These are phyloP conservation scores for Prosopis cineraria DNA, from an alignment of 306 rosid species.

Conservation along the genomic window DNA sequence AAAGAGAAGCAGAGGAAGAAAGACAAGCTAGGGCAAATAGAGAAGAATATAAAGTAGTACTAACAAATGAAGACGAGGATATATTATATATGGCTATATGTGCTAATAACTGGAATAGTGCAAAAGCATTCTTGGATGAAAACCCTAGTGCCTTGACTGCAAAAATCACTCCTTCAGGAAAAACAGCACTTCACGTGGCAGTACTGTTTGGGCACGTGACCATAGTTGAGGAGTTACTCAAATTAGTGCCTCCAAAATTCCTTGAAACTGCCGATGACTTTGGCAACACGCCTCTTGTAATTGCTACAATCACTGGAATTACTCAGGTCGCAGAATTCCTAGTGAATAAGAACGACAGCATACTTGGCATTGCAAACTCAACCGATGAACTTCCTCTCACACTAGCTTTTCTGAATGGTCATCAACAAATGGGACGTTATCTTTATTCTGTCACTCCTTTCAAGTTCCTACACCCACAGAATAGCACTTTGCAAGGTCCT, in stretches of 20 bases:
- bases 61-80: too few relatives aligned
- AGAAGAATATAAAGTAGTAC: too few relatives aligned
- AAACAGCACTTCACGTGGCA: neutral
- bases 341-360: neutral
- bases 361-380: neutral
- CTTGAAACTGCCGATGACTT: neutral
- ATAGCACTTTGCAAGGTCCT: neutral
- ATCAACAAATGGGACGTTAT: neutral
- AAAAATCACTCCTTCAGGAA: neutral
- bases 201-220: neutral
- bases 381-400: neutral
- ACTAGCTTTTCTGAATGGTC: neutral
- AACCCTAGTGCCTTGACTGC: neutral
- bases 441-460: neutral
- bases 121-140: neutral
- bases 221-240: neutral
- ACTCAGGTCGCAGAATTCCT: neutral
- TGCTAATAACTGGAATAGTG: neutral
- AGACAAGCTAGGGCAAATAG: too few relatives aligned
- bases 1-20: too few relatives aligned
- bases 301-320: neutral
- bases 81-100: neutral
- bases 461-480: neutral
- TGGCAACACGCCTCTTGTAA: neutral
- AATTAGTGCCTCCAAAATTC: neutral